Evolutionary conservation across 2,329 filamentous ascomycete species (phyloP), one percentile per base, ranked within the genome.

Genomic region (Cladosporium sp.): DNA sequence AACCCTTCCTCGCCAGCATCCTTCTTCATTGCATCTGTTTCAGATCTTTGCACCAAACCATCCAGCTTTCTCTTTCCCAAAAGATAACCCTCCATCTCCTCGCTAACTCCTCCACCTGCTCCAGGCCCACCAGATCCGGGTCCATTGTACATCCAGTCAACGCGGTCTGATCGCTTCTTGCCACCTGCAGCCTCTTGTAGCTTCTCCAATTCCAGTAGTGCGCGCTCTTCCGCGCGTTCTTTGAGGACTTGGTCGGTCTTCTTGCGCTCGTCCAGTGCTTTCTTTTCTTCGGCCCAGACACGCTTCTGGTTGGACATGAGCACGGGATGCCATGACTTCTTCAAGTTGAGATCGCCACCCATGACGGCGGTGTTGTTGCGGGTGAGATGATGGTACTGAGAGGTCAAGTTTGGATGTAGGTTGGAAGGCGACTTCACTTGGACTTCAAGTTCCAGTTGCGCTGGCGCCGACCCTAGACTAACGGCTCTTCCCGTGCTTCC

Each of bases 111-210:
- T 18, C 67, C 71, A 19, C 79, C 81, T 33, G 82, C 88, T 25
- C 85, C 86, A n/a, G 76, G 75, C 62, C 87, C 84, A 30, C 88
- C 88, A 50, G 77, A 78, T 43, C 85, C 86, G 7, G 93, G 90
- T 1, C 92, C 92, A 60, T 86, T 83, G 70, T 98, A 98, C 89
- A 98, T 96, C 88, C 93, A 98, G 62, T 97, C 93, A 20, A 98
- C 92, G 30, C 90, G 83, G 60, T 92, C 85, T 25, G 86, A 73
- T 47, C 85, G 79, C 64, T 89, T 91, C 61, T 80, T 82, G 50
- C 91, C 90, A 32, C 93, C 93, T 0, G 90, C 86, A 2, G 86
- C 84, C 70, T 96, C 93, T 50, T 96, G 88, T 58, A 97, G 79
- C 46, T 84, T 82, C 68, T 96, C 88, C 1, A 97, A 81, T 67